Percentiles rank a stretch among this genome's conserved stretches.
Conservation (phyloP, 2,329 filamentous ascomycete genomes). For the Cordyceps cateniannulata region DNA sequence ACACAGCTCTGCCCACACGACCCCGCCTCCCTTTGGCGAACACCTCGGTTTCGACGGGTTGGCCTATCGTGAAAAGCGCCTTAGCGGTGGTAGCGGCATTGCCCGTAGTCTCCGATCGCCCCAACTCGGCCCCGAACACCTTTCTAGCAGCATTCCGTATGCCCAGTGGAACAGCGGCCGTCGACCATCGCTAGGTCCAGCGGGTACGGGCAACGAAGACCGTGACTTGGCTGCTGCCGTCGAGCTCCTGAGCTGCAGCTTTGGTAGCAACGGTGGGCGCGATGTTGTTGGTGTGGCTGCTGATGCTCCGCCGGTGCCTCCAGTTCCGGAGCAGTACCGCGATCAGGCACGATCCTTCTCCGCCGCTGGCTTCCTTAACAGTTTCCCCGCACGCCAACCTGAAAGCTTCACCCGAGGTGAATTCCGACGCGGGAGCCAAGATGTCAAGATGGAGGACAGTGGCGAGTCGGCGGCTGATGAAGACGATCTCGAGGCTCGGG, state of each 20-base stretch:
- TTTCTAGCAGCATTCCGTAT: constrained; percentile 30
- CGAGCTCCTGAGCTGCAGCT: constrained; percentile 84
- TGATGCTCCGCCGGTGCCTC: constrained; percentile 81
- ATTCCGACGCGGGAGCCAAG: constrained; percentile 42
- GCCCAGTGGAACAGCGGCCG: constrained; percentile 56
- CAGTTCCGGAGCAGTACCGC: constrained; percentile 74
- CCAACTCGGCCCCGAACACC: constrained; percentile 42
- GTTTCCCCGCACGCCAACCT: constrained; percentile 53
- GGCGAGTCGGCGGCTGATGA: constrained; percentile 60
- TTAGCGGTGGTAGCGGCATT: constrained; percentile 51
- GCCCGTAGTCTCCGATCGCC: constrained; percentile 78
- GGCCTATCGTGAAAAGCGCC: constrained; percentile 51
- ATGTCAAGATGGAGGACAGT: constrained; percentile 63
- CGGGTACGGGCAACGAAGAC: constrained; percentile 72
- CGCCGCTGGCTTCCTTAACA: constrained; percentile 57
- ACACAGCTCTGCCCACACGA: constrained; percentile 84
- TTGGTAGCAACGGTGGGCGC: constrained; percentile 67
- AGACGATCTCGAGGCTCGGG: constrained; percentile 57
- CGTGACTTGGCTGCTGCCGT: constrained; percentile 85
- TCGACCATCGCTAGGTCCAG: constrained; percentile 71
- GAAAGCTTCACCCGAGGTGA: constrained; percentile 61
- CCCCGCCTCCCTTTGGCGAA: constrained; percentile 75
- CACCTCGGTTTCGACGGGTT: constrained; percentile 48
- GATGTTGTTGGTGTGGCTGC: constrained; percentile 55
- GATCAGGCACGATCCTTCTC: constrained; percentile 51